These are phyloP conservation scores for Dendryphion nanum DNA, from an alignment of 2,329 filamentous ascomycete species.

Conservation along the genomic window DNA sequence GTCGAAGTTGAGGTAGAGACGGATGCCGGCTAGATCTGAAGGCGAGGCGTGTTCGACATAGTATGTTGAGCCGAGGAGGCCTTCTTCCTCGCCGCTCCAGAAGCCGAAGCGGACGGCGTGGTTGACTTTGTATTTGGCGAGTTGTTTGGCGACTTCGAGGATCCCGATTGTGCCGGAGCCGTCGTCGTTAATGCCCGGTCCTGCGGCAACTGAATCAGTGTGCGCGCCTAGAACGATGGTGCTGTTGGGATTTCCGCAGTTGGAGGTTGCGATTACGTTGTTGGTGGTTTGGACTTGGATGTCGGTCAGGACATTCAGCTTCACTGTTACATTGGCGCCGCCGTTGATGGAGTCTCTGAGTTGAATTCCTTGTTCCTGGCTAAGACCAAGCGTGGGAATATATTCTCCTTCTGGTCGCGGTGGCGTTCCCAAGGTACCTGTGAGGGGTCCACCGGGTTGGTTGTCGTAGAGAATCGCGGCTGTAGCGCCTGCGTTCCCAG, in stretches of 20 bases:
- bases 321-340: slow-evolving; percentile 38
- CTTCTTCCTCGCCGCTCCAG: slow-evolving; percentile 40
- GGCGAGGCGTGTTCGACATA: slow-evolving; percentile 28
- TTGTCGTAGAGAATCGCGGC: slow-evolving; percentile 76
- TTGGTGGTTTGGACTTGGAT: slow-evolving; percentile 49
- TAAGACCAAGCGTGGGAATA: slow-evolving; percentile 68
- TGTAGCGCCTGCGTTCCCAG: slow-evolving; percentile 67
- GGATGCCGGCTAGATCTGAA: slow-evolving; percentile 30
- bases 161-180: slow-evolving; percentile 38
- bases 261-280: slow-evolving; percentile 40
- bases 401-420: slow-evolving; percentile 53
- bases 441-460: slow-evolving; percentile 49
- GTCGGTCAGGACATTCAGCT: slow-evolving; percentile 45
- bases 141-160: slow-evolving; percentile 37
- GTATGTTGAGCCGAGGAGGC: slow-evolving; percentile 35
- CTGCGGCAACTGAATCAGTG: slow-evolving; percentile 35
- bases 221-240: slow-evolving; percentile 38
- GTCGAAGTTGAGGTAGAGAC: slow-evolving; percentile 44
- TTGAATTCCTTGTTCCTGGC: slow-evolving; percentile 57
- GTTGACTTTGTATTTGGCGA: slow-evolving; percentile 37
- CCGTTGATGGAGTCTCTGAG: slow-evolving; percentile 55
- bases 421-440: slow-evolving; percentile 67
- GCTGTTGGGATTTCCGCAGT: slow-evolving; percentile 34
- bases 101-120: slow-evolving; percentile 42
- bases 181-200: slow-evolving; percentile 44